Conservation (phyloP, 257 asterid genomes). For the Solanum bulbocastanum region DNA sequence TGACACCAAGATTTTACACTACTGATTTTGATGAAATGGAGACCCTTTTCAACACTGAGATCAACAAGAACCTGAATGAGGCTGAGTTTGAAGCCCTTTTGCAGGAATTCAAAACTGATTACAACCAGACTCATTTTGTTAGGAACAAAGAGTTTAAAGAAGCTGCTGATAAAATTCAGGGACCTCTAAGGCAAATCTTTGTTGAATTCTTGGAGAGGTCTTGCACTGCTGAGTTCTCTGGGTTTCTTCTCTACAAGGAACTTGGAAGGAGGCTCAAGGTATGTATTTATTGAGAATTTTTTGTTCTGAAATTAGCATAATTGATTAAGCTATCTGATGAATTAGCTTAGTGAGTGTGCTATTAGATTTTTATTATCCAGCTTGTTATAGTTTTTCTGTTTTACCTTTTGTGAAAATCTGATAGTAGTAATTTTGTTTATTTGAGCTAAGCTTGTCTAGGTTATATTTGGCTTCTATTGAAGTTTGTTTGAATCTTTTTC, state of each 20-base stretch:
- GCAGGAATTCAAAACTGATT: conserved; percentile 98
- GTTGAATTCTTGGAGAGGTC: conserved; percentile 92
- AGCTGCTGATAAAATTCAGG: conserved; percentile 80
- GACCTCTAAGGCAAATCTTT: conserved; percentile 67
- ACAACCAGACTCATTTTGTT: conserved; percentile 88
- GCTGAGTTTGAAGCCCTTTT: conserved; percentile 72
- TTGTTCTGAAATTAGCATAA: neutral
- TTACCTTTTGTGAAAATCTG: neutral
- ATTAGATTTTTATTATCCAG: neutral
- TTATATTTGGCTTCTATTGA: neutral
- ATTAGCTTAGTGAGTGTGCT: neutral
- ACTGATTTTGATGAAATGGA: conserved; percentile 98
- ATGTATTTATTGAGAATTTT: neutral
- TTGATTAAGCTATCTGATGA: neutral
- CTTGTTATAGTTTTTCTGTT: neutral
- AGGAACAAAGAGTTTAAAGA: conserved; percentile 88
- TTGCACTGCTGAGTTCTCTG: conserved; percentile 96
- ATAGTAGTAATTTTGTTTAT: neutral
- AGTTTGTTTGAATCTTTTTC: neutral
- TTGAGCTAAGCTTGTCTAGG: neutral
- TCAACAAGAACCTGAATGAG: conserved; percentile 80
- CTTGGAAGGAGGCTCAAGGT: conserved; percentile 96
- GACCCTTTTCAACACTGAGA: conserved; percentile 83
- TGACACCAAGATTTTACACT: conserved; percentile 81
- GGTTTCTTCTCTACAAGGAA: conserved; percentile 80